Evolutionary conservation across 352 stramenopile genomes (phyloP), one percentile per base, ranked within the genome.

Genomic region (Phytopythium oedochilum): DNA sequence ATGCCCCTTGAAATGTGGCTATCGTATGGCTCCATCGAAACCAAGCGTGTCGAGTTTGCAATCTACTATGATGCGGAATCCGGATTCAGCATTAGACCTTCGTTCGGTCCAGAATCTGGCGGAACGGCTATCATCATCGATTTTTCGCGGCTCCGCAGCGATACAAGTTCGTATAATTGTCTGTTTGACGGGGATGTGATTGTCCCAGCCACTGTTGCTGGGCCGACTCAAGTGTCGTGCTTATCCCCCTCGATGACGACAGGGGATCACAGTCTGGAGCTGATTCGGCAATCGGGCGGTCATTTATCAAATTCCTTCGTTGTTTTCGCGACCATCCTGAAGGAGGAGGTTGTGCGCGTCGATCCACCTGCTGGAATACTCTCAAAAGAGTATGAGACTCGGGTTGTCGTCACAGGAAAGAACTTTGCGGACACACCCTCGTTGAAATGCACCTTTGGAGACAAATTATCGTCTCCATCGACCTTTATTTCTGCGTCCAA

Each of bases 371-470:
- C 35, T 32, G 70, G 73, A 12, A 67, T 70, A 9, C 54, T 68
- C 48, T 68, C 59, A 8, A 22, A 42, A 28, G 20, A 22, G 18
- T 43, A 15, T 1, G 59, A 68, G 23, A 63, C 55, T 38, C 67
- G 26, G 44, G 50, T 71, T 34, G 58, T 78, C 8, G 53, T 91
- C 1, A 55, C 48, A 9, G 80, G 78, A 6, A 46, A 62, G 12
- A 69, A 86, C 47, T 89, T 91, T 35, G 43, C 78, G n/a, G 58
- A 85, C 60, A 76, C 77, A 3, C 40, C 39, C 5, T 42, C 47
- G 23, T 29, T 92, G 17, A 44, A 31, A 23, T 92, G 82, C 47
- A 52, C 55, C 32, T 88, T 88, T 50, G 77, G 66, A 45, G 61
- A 67, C 1, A 34, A 70, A 11, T 11, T 61, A 20, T 65, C 70